Percentiles rank a stretch among this genome's conserved stretches.
Evolutionary conservation across 1,284 basidiomycete genomes (phyloP).

Genomic region (Termitomyces sp.): DNA sequence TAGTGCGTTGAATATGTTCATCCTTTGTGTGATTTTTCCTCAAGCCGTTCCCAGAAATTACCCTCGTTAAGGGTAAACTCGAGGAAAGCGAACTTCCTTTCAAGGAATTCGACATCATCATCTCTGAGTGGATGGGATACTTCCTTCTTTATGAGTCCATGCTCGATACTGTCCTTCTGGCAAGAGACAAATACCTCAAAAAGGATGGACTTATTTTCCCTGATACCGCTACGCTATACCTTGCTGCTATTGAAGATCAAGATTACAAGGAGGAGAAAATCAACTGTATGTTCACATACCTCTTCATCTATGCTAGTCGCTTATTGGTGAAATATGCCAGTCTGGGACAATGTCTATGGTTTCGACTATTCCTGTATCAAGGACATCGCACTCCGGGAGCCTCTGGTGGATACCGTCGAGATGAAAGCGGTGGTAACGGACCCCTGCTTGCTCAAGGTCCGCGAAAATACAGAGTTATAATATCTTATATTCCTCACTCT

Average conservation of each 20-base stretch:
- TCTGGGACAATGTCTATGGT: conserved; percentile 99
- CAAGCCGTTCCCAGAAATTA: conserved; percentile 60
- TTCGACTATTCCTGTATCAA: conserved; percentile 99
- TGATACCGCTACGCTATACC: conserved; percentile 88
- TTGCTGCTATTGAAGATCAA: conserved; percentile 98
- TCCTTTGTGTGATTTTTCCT: background rate
- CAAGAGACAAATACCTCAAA: conserved; percentile 95
- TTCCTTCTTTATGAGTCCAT: conserved; percentile 98
- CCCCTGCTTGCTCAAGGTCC: conserved; percentile 81
- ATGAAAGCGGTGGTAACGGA: conserved; percentile 89
- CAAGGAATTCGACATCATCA: conserved; percentile 94
- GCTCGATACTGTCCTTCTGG: conserved; percentile 97
- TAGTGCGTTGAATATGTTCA: conserved; percentile 50
- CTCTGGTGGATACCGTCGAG: conserved; percentile 97
- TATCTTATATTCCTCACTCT: background rate
- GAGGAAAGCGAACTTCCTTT: conserved; percentile 88
- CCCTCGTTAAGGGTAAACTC: conserved; percentile 96
- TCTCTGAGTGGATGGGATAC: conserved; percentile 99
- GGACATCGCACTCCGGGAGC: conserved; percentile 95
- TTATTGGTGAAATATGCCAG: conserved; percentile 34
- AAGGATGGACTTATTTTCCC: conserved; percentile 93
- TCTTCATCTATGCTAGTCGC: background rate
- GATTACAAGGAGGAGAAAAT: conserved; percentile 99
- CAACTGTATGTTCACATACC: conserved; percentile 64
- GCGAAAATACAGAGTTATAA: conserved; percentile 10